Percentiles rank a stretch among this genome's conserved stretches.
These are phyloP conservation scores for Neospermospora avenae DNA, from an alignment of 2,329 filamentous ascomycete species.

Conservation along the genomic window DNA sequence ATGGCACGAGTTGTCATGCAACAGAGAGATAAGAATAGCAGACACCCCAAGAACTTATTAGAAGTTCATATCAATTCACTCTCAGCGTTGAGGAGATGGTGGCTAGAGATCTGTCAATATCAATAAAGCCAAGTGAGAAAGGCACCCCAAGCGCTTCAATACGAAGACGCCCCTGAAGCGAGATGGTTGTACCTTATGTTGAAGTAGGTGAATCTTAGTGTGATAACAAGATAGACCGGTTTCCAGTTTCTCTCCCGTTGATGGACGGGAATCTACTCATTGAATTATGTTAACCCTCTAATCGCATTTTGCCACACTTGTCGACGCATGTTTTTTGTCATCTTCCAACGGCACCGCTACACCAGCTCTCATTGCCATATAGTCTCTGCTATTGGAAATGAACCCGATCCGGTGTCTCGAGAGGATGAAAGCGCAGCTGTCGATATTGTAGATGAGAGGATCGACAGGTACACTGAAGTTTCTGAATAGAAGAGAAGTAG, in stretches of 20 bases:
- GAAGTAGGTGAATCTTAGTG: not conserved
- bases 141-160: not conserved
- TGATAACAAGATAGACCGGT: no score
- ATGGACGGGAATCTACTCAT: no score
- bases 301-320: no score
- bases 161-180: not conserved
- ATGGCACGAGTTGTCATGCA: no score
- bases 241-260: no score
- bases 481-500: not conserved
- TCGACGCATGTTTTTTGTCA: no score
- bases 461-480: not conserved
- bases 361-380: no score
- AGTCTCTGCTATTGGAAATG: not conserved
- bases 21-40: no score
- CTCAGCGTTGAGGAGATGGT: not conserved
- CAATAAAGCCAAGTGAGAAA: not conserved
- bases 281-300: no score
- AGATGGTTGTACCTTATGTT: not conserved
- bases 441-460: not conserved
- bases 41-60: no score
- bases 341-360: no score
- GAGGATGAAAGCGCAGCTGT: not conserved
- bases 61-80: no score
- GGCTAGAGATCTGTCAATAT: not conserved
- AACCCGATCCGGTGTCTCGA: slow-evolving; percentile 1